phyloP scores from a whole-genome alignment of 1,284 basidiomycete genomes.

The Thelephora terrestris region DNA sequence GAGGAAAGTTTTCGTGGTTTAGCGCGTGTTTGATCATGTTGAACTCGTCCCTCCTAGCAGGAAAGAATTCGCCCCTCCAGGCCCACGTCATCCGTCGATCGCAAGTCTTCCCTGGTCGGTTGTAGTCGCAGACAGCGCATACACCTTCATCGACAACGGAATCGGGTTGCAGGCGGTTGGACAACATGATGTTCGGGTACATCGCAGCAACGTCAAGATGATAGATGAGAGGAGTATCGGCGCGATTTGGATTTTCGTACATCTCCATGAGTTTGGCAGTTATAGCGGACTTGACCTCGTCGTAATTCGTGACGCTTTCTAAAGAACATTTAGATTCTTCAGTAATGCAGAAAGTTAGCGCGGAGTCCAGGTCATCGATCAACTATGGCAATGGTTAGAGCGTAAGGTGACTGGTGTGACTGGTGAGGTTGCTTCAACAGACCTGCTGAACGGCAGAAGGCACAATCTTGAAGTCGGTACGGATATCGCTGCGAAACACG shows the following conservation, averaged over 20 bases:
- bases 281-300: conserved; percentile 83
- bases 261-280: conserved; percentile 74
- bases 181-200: conserved; percentile 99
- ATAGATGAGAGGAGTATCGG: conserved; percentile 94
- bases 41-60: conserved; percentile 94
- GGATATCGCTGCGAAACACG: conserved; percentile 95
- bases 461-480: conserved; percentile 92
- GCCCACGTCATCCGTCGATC: conserved; percentile 96
- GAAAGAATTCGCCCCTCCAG: conserved; percentile 98
- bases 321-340: conserved; percentile 81
- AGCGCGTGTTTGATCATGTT: conserved; percentile 99
- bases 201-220: conserved; percentile 99
- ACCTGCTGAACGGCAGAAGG: conserved; percentile 84
- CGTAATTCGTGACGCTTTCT: conserved; percentile 90
- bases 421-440: conserved; percentile 13
- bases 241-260: conserved; percentile 84
- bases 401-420: conserved; percentile 1
- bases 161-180: conserved; percentile 96
- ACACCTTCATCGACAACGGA: conserved; percentile 95
- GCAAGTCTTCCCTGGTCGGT: conserved; percentile 91
- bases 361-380: conserved; percentile 89
- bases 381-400: conserved; percentile 42
- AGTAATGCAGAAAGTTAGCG: conserved; percentile 81
- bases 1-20: conserved; percentile 90
- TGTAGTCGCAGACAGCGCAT: conserved; percentile 98